Evolutionary conservation across 495 filamentous ascomycete species (phyloP).

Genomic region (Xylaria acuta): DNA sequence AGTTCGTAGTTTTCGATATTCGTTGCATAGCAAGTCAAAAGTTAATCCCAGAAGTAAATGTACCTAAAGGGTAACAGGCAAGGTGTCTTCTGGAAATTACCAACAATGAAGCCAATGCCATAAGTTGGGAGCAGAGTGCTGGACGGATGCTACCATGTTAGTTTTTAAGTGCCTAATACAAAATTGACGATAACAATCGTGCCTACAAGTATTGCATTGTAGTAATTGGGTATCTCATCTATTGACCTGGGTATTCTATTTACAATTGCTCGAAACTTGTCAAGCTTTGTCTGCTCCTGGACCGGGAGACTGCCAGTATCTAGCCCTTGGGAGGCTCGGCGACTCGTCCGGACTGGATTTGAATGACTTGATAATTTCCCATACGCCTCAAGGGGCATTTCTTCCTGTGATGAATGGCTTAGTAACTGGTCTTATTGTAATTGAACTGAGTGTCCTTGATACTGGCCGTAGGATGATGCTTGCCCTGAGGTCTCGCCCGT

Average conservation of each 20-base stretch:
- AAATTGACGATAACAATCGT: background rate
- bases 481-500: background rate
- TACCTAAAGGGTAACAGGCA: background rate
- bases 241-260: background rate
- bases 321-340: background rate
- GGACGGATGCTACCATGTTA: background rate
- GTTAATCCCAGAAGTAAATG: background rate
- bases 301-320: background rate
- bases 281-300: background rate
- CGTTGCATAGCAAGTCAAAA: background rate
- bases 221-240: constrained; percentile 33
- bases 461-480: background rate
- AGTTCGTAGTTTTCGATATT: background rate
- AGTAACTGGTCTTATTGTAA: background rate
- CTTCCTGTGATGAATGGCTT: background rate
- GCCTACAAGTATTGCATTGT: constrained; percentile 3
- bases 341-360: background rate
- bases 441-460: background rate
- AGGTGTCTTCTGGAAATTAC: background rate
- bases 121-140: background rate
- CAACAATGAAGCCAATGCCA: background rate
- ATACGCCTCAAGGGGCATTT: background rate
- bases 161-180: background rate
- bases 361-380: background rate
- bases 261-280: constrained; percentile 1